Evolutionary conservation across 2,329 filamentous ascomycete genomes (phyloP), one percentile per base, ranked within the genome.

Genomic region (Hymenoscyphus fraxineus): DNA sequence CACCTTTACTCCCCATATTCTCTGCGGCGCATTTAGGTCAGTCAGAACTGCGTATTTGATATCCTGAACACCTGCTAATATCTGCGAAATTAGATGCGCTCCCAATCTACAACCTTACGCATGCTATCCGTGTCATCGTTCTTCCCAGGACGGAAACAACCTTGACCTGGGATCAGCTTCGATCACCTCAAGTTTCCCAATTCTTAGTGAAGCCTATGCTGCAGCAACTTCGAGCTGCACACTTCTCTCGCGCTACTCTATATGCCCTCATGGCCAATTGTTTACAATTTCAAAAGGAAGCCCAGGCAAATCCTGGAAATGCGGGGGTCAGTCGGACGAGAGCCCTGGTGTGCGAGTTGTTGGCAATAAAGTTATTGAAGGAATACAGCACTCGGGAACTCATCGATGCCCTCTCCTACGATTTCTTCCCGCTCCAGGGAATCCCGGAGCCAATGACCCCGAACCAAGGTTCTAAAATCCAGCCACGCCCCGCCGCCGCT

Each of bases 171-270:
- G 94, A 98, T 69, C 94, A 98, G 76, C 82, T 98, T 67, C 87
- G 93, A 68, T 96, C 93, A n/a, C 94, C 94, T 2, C 94, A 98
- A 76, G 89, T 98, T 64, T 97, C 93, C 16, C 93, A 97, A 75
- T 98, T 98, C 76, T 84, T 98, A 41, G 85, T 97, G 74, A 97
- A 97, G 80, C 94, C 94, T 2, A 95, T 97, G 81, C 92, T 95
- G 77, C 90, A 95, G 75, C 90, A 94, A 76, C 93, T 97, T 68
- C 88, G 89, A 66, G 82, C 86, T 16, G 87, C 90, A 60, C 91
- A 97, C 77, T 94, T 96, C 76, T 93, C 90, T 38, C 85, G 91
- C 58, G 93, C 91, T 10, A 95, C 93, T 0, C 77, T 97, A 44
- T 97, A 96, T 78, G 92, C 93, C 2, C 80, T 98, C 70, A 89